phyloP scores from a whole-genome alignment of 768 basidiomycete species.

The Albatrellus ellisii region DNA sequence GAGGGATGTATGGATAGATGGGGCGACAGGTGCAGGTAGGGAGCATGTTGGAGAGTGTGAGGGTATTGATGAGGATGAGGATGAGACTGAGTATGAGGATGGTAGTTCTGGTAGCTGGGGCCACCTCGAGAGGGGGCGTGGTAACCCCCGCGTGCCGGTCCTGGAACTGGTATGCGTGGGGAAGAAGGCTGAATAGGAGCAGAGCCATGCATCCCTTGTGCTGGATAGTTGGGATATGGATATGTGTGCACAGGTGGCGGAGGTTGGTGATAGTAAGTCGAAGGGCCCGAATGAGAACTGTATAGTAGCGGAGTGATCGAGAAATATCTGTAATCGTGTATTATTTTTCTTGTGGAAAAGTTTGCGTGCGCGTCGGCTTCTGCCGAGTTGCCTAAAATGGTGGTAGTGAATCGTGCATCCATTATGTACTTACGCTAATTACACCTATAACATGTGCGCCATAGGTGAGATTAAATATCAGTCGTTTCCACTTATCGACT shows the following conservation, averaged over 20 bases:
- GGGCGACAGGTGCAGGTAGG: too few relatives aligned
- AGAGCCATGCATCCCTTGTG: slow-evolving; percentile 28
- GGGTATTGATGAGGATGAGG: slow-evolving; percentile 23
- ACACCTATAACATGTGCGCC: too few relatives aligned
- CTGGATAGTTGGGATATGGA: slow-evolving; percentile 19
- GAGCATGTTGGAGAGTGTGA: slow-evolving; percentile 20
- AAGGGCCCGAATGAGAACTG: slow-evolving; percentile 23
- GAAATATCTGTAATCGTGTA: too few relatives aligned
- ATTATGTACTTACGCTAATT: too few relatives aligned
- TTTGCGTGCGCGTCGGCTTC: too few relatives aligned
- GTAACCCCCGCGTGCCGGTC: slow-evolving; percentile 21
- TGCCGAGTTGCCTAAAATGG: too few relatives aligned
- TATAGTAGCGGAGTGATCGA: too few relatives aligned
- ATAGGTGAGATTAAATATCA: too few relatives aligned
- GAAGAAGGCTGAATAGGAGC: slow-evolving; percentile 24
- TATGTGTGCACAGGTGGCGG: slow-evolving; percentile 17
- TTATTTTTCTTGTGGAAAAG: too few relatives aligned
- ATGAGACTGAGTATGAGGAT: slow-evolving; percentile 25
- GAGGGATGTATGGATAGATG: slow-evolving; percentile 12
- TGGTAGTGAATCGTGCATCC: not conserved
- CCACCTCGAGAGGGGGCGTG: slow-evolving; percentile 23
- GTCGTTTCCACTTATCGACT: too few relatives aligned
- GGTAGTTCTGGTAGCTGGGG: slow-evolving; percentile 25
- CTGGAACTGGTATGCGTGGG: slow-evolving; percentile 23
- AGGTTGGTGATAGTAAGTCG: slow-evolving; percentile 20